Percentiles rank a stretch among this genome's conserved stretches.
These are phyloP conservation scores for Neopestalotiopsis rosae DNA, from an alignment of 2,329 filamentous ascomycete genomes.

Conservation along the genomic window DNA sequence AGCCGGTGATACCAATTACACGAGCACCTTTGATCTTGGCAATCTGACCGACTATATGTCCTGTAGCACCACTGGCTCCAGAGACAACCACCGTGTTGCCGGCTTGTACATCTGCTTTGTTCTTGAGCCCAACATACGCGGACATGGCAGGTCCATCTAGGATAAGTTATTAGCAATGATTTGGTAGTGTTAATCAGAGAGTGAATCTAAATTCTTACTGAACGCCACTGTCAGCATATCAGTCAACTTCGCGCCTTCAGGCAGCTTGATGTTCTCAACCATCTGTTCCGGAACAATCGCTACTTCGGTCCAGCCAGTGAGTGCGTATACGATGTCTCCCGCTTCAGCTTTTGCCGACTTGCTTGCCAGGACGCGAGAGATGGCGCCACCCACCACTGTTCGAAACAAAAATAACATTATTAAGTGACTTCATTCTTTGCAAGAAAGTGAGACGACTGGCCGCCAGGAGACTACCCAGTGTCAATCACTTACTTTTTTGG, in stretches of 20 bases:
- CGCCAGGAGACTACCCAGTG: neutral
- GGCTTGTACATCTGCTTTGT: conserved; percentile 30
- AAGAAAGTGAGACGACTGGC: too few species aligned
- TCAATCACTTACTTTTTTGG: neutral
- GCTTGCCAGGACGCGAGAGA: conserved; percentile 57
- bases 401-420: neutral
- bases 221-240: conserved; percentile 47
- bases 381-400: conserved; percentile 59
- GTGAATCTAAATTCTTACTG: neutral
- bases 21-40: conserved; percentile 51
- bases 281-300: conserved; percentile 54
- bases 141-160: neutral
- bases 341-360: conserved; percentile 50
- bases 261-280: conserved; percentile 30
- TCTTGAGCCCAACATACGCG: conserved; percentile 4
- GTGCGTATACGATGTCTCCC: conserved; percentile 56
- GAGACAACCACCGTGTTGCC: conserved; percentile 50
- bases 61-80: conserved; percentile 53
- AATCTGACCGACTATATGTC: conserved; percentile 56
- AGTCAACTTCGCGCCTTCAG: conserved; percentile 42
- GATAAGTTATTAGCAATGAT: neutral
- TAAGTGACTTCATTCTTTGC: neutral
- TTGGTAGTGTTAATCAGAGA: neutral
- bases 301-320: conserved; percentile 63
- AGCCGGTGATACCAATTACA: conserved; percentile 39